Conservation (phyloP, 2,329 filamentous ascomycete species). For the Ceratocystis cubensis region DNA sequence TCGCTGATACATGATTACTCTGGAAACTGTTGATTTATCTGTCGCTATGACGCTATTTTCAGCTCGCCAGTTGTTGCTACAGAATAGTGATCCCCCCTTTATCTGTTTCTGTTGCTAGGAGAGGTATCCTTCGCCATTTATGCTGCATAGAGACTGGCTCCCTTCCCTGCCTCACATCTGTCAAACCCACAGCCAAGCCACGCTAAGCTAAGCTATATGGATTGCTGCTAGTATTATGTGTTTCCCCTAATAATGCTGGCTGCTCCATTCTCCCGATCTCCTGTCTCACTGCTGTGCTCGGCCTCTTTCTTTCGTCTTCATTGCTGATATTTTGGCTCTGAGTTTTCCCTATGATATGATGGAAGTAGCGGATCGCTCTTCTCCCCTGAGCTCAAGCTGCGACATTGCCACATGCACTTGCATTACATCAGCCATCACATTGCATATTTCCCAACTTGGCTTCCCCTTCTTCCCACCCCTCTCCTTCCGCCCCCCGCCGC, state of each 20-base stretch:
- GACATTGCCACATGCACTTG: slow-evolving; percentile 4
- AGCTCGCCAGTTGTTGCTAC: no score
- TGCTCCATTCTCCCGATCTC: neutral
- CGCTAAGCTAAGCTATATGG: neutral
- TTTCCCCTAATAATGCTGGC: neutral
- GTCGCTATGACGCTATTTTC: no score
- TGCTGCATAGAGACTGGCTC: neutral
- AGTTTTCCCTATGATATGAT: neutral
- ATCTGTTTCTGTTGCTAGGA: neutral
- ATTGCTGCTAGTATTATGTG: neutral
- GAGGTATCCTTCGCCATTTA: no score
- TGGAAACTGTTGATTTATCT: no score
- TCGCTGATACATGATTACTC: no score
- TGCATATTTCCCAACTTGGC: neutral
- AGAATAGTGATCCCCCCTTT: neutral
- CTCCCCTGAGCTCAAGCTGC: neutral
- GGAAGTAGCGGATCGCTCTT: neutral
- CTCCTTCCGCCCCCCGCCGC: neutral
- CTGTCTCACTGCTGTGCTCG: neutral
- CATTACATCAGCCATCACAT: neutral
- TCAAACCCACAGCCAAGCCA: neutral
- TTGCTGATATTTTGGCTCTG: neutral
- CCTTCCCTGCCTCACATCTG: neutral
- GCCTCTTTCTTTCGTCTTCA: neutral
- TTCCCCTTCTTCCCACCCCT: neutral